A percentile compares a stretch with the other conserved stretches of the same genome.
Conservation (phyloP, 2,329 filamentous ascomycete genomes). For the Helicocarpus griseus region DNA sequence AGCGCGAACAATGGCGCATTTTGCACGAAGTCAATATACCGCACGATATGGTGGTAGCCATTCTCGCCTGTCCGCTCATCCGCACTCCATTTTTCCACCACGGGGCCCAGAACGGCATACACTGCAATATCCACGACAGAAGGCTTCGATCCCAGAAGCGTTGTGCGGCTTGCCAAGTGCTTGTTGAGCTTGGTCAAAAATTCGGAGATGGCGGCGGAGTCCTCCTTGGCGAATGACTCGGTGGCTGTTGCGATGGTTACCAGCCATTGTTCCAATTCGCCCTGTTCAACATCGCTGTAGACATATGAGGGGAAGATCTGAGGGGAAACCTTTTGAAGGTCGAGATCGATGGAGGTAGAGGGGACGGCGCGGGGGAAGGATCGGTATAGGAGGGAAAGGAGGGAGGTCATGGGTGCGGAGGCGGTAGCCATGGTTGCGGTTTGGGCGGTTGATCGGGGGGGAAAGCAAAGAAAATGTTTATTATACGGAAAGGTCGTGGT, state of each 20-base stretch:
- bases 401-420: conserved; percentile 30
- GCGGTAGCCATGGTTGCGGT: conserved; percentile 21
- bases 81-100: conserved; percentile 67
- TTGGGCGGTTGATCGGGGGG: not conserved
- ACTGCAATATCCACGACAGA: conserved; percentile 77
- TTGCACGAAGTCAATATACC: conserved; percentile 89
- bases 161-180: conserved; percentile 80
- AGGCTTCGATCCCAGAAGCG: conserved; percentile 79
- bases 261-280: conserved; percentile 84
- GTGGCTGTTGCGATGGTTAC: conserved; percentile 64
- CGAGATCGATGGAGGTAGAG: conserved; percentile 31
- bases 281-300: conserved; percentile 70
- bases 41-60: conserved; percentile 83
- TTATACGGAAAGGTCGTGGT: not conserved
- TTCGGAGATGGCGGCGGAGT: conserved; percentile 47
- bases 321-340: conserved; percentile 39
- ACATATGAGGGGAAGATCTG: conserved; percentile 60
- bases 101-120: conserved; percentile 66
- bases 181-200: conserved; percentile 73
- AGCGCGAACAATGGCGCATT: conserved; percentile 66
- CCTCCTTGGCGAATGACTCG: conserved; percentile 38
- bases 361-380: conserved; percentile 34
- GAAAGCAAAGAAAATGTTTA: no score
- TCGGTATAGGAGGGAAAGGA: conserved; percentile 36
- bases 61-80: conserved; percentile 85